Percentiles rank a stretch among this genome's conserved stretches.
phyloP scores from a whole-genome alignment of 305 asterid genomes.

The Fraxinus baroniana region DNA sequence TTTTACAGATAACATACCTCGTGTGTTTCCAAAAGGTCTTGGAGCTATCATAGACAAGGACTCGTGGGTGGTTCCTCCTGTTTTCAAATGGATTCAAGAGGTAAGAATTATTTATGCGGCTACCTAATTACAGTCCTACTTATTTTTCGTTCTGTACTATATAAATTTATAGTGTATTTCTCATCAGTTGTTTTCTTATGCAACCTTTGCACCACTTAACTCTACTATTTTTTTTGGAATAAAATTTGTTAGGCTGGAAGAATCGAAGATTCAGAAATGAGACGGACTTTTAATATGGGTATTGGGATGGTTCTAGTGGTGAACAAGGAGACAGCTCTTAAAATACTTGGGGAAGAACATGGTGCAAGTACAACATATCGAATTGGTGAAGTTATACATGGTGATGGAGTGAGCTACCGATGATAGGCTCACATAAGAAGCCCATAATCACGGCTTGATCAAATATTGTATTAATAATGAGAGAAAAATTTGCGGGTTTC shows the following conservation, averaged over 20 bases:
- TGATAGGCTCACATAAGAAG: conserved; percentile 8
- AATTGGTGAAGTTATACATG: conserved; percentile 72
- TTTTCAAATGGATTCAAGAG: conserved; percentile 93
- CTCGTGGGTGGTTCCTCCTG: conserved; percentile 78
- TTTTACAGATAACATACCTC: conserved; percentile 87
- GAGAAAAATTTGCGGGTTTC: neutral
- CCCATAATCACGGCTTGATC: neutral
- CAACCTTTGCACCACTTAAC: neutral
- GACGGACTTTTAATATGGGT: conserved; percentile 86
- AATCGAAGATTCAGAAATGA: conserved; percentile 81
- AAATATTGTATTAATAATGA: neutral
- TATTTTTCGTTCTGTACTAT: neutral
- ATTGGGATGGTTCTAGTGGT: conserved; percentile 91
- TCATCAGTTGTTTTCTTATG: neutral
- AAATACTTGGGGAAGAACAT: conserved; percentile 46
- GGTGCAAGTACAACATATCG: conserved; percentile 29
- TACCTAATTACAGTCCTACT: neutral
- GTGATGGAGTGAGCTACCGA: conserved; percentile 66
- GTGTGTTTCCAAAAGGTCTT: conserved; percentile 82
- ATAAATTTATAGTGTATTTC: neutral
- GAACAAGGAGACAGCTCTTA: conserved; percentile 58
- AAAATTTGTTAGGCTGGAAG: conserved; percentile 58
- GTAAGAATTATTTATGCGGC: conserved; percentile 32
- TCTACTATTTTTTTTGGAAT: neutral
- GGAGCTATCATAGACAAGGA: conserved; percentile 68